These are phyloP conservation scores for Exophiala viscosa DNA, from an alignment of 2,329 filamentous ascomycete genomes.

Conservation along the genomic window DNA sequence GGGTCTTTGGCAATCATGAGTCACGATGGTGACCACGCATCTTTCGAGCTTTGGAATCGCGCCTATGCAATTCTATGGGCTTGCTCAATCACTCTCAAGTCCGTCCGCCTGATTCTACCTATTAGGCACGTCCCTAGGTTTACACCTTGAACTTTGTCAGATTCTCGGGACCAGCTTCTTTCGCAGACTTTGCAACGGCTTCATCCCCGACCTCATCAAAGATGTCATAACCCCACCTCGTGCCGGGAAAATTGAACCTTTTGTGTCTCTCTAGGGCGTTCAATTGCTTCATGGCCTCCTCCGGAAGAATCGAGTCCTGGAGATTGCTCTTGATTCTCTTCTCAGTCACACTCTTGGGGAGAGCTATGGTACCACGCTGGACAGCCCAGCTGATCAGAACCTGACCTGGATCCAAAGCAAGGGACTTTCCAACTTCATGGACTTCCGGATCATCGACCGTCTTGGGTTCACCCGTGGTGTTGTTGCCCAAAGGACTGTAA, in stretches of 20 bases:
- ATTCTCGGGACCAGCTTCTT: slow-evolving; percentile 18
- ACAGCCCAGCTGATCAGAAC: slow-evolving; percentile 55
- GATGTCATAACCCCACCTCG: slow-evolving; percentile 37
- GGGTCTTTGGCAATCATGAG: too few relatives aligned
- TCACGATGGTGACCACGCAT: too few relatives aligned
- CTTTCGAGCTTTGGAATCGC: too few relatives aligned
- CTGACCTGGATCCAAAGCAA: slow-evolving; percentile 55
- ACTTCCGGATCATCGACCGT: slow-evolving; percentile 61
- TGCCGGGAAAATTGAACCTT: slow-evolving; percentile 36
- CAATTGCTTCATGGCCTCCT: slow-evolving; percentile 34
- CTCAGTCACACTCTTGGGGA: slow-evolving; percentile 55
- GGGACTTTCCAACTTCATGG: slow-evolving; percentile 62
- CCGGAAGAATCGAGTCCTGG: slow-evolving; percentile 38
- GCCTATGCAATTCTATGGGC: too few relatives aligned
- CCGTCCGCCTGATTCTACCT: too few relatives aligned
- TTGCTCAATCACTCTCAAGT: too few relatives aligned
- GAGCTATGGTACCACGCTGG: slow-evolving; percentile 51
- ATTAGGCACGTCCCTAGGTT: neutral
- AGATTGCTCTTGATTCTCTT: slow-evolving; percentile 50
- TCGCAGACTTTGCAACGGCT: slow-evolving; percentile 29
- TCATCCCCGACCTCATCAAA: slow-evolving; percentile 37
- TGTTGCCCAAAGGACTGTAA: slow-evolving; percentile 63
- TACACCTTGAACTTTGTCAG: slow-evolving; percentile 21
- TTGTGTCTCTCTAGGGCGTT: slow-evolving; percentile 37
- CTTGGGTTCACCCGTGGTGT: slow-evolving; percentile 58